Evolutionary conservation across 2,329 filamentous ascomycete genomes (phyloP).

Genomic region (Beauveria sp.): DNA sequence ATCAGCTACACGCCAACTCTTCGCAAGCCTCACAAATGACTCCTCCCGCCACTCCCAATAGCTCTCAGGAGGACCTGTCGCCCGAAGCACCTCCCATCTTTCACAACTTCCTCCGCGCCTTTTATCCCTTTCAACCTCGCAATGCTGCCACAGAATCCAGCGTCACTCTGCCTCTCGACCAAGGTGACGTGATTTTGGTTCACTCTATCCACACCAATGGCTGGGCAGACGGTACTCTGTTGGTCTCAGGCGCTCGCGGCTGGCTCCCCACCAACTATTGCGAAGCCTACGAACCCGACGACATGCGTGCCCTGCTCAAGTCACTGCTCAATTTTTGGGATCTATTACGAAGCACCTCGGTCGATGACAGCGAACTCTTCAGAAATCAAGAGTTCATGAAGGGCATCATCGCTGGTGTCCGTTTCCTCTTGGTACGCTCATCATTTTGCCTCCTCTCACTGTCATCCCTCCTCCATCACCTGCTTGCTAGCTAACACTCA

Average conservation of each 20-base stretch:
- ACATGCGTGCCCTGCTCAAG: constrained; percentile 77
- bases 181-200: constrained; percentile 87
- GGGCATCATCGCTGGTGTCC: constrained; percentile 86
- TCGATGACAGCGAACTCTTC: constrained; percentile 71
- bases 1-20: constrained; percentile 24
- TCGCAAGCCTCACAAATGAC: constrained; percentile 58
- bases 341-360: constrained; percentile 68
- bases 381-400: constrained; percentile 90
- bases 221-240: constrained; percentile 91
- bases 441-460: not conserved
- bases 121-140: constrained; percentile 83
- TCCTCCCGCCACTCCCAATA: constrained; percentile 67
- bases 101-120: constrained; percentile 89
- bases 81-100: constrained; percentile 57
- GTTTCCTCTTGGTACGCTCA: constrained; percentile 71
- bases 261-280: constrained; percentile 99
- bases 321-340: constrained; percentile 92
- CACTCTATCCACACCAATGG: constrained; percentile 97
- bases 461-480: not conserved
- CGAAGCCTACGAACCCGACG: constrained; percentile 83
- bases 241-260: constrained; percentile 78
- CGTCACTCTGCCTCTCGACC: constrained; percentile 79
- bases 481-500: not conserved
- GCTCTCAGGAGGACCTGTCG: constrained; percentile 52
- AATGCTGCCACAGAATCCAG: constrained; percentile 73